Evolutionary conservation across 1,284 basidiomycete genomes (phyloP).

Genomic region (Coniferiporia weirii): DNA sequence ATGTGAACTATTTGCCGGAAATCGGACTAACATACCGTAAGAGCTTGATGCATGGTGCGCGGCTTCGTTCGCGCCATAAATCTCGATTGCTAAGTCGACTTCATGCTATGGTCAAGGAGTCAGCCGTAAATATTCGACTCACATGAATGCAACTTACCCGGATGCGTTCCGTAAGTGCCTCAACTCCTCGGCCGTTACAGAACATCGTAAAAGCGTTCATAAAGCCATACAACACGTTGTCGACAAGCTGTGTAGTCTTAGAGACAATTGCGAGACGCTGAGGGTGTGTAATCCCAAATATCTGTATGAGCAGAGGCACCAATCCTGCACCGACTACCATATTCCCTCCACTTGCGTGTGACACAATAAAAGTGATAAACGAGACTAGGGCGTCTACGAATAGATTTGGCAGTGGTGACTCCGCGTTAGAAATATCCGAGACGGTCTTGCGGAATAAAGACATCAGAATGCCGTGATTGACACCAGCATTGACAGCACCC

Average conservation of each 20-base stretch:
- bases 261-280: slow-evolving; percentile 69
- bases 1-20: background rate
- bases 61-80: slow-evolving; percentile 41
- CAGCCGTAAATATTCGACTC: slow-evolving; percentile 7
- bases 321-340: slow-evolving; percentile 98
- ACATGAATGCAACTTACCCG: slow-evolving; percentile 46
- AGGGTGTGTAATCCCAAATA: slow-evolving; percentile 73
- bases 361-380: slow-evolving; percentile 85
- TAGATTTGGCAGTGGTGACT: slow-evolving; percentile 67
- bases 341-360: slow-evolving; percentile 79
- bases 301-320: slow-evolving; percentile 83
- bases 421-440: slow-evolving; percentile 58
- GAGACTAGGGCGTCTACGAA: slow-evolving; percentile 84
- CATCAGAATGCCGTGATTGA: slow-evolving; percentile 95
- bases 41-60: slow-evolving; percentile 48
- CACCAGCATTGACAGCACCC: slow-evolving; percentile 88
- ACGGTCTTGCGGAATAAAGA: slow-evolving; percentile 79
- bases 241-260: slow-evolving; percentile 89
- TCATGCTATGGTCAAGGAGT: slow-evolving; percentile 47
- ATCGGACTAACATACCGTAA: slow-evolving; percentile 41
- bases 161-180: slow-evolving; percentile 81
- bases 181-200: slow-evolving; percentile 80
- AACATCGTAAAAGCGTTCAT: slow-evolving; percentile 87
- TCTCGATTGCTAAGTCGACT: slow-evolving; percentile 61
- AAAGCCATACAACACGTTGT: slow-evolving; percentile 88